These are phyloP conservation scores for Kuraishia molischiana DNA, from an alignment of 805 yeast species.

Conservation along the genomic window DNA sequence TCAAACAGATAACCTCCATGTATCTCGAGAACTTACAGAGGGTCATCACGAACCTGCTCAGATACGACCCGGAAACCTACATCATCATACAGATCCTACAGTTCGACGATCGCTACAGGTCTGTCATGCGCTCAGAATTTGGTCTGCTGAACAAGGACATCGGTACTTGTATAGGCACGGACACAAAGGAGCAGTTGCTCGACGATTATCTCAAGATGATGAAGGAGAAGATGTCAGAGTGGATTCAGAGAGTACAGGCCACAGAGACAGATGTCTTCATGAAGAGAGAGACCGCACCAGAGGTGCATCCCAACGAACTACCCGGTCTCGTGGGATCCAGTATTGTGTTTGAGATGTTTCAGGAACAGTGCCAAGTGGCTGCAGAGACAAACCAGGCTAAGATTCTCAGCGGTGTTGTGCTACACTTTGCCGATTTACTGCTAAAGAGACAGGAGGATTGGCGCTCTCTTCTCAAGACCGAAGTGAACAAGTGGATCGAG, in stretches of 20 bases:
- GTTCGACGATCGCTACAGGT: conserved; percentile 62
- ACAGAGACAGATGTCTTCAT: conserved; percentile 59
- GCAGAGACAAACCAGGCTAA: conserved; percentile 77
- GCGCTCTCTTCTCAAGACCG: conserved; percentile 43
- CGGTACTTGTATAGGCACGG: conserved; percentile 57
- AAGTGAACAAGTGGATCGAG: conserved; percentile 27
- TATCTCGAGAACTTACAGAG: conserved; percentile 61
- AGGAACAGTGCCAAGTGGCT: conserved; percentile 86
- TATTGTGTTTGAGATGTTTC: conserved; percentile 70
- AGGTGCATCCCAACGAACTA: conserved; percentile 48
- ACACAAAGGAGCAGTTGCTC: conserved; percentile 60
- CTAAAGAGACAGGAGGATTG: conserved; percentile 55
- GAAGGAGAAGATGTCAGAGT: conserved; percentile 67
- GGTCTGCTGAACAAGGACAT: conserved; percentile 34
- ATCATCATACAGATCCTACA: conserved; percentile 65
- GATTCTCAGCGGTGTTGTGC: conserved; percentile 70
- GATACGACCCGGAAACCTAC: conserved; percentile 71
- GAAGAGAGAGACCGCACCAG: conserved; percentile 61
- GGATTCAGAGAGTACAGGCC: conserved; percentile 65
- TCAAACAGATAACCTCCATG: conserved; percentile 46
- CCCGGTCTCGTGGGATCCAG: conserved; percentile 69
- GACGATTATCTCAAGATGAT: conserved; percentile 72
- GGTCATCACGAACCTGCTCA: conserved; percentile 54
- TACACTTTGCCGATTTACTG: conserved; percentile 55
- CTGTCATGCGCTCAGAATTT: conserved; percentile 39